Conservation (phyloP, 805 yeast species). For the Candida verbasci region DNA sequence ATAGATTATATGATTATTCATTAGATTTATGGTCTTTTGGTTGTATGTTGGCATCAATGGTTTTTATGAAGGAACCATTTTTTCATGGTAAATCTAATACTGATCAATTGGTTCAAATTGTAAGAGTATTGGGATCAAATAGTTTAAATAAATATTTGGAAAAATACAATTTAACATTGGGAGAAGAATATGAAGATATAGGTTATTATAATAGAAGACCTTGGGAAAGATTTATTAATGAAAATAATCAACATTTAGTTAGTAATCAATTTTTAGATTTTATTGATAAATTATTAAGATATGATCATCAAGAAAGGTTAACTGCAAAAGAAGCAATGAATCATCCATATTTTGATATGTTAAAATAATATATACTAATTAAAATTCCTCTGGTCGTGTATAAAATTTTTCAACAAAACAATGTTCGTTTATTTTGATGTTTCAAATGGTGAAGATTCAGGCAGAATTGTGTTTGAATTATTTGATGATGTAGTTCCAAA, state of each 20-base stretch:
- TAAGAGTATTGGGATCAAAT: conserved; percentile 81
- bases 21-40: conserved; percentile 93
- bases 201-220: conserved; percentile 73
- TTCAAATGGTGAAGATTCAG: conserved; percentile 66
- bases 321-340: conserved; percentile 87
- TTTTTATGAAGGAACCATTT: conserved; percentile 87
- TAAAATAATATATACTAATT: conserved; percentile 14
- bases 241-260: conserved; percentile 63
- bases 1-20: conserved; percentile 85
- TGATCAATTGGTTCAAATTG: conserved; percentile 88
- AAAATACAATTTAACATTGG: conserved; percentile 67
- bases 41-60: conserved; percentile 86
- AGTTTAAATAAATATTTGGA: conserved; percentile 63
- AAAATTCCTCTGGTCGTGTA: no score
- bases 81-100: conserved; percentile 88
- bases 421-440: conserved; percentile 65
- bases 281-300: conserved; percentile 71
- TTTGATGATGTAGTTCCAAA: conserved; percentile 73
- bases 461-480: conserved; percentile 76
- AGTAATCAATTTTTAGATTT: conserved; percentile 71
- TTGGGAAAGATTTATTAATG: conserved; percentile 75
- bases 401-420: no score
- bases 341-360: conserved; percentile 46
- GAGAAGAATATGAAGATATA: conserved; percentile 72
- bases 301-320: conserved; percentile 83